These are phyloP conservation scores for Calamus simplicifolius DNA, from an alignment of 176 grass and related monocot species.

Conservation along the genomic window DNA sequence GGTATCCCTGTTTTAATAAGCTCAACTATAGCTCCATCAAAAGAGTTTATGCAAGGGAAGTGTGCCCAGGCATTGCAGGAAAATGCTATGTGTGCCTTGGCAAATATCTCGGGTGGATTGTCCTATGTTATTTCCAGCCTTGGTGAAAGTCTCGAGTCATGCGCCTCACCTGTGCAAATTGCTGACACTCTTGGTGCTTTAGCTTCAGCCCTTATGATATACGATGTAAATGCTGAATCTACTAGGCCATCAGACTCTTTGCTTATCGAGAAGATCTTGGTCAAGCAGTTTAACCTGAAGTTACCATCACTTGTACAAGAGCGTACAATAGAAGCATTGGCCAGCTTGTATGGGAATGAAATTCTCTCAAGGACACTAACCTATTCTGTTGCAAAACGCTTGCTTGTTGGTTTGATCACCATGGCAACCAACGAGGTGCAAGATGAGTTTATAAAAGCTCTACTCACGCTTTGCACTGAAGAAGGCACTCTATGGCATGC, in stretches of 20 bases:
- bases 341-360: conserved; percentile 91
- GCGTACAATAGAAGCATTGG: conserved; percentile 96
- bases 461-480: conserved; percentile 77
- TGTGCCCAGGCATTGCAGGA: conserved; percentile 97
- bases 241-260: conserved; percentile 69
- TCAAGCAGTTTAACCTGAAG: conserved; percentile 91
- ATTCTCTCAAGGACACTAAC: conserved; percentile 77
- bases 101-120: conserved; percentile 98
- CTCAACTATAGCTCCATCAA: conserved; percentile 98
- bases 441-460: conserved; percentile 85
- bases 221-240: conserved; percentile 88
- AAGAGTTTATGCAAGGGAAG: conserved; percentile 99
- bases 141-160: conserved; percentile 96
- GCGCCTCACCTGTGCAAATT: conserved; percentile 85
- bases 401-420: conserved; percentile 95
- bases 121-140: conserved; percentile 98
- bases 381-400: conserved; percentile 82
- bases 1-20: conserved; percentile 98
- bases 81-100: conserved; percentile 99
- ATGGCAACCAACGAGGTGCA: conserved; percentile 88
- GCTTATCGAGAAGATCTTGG: conserved; percentile 78
- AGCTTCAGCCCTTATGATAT: conserved; percentile 99
- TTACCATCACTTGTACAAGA: conserved; percentile 84
- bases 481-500: conserved; percentile 92
- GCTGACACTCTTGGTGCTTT: conserved; percentile 96